Base-by-base conservation (phyloP, 352 stramenopile genomes). In the Globisporangium echinulatum region DNA sequence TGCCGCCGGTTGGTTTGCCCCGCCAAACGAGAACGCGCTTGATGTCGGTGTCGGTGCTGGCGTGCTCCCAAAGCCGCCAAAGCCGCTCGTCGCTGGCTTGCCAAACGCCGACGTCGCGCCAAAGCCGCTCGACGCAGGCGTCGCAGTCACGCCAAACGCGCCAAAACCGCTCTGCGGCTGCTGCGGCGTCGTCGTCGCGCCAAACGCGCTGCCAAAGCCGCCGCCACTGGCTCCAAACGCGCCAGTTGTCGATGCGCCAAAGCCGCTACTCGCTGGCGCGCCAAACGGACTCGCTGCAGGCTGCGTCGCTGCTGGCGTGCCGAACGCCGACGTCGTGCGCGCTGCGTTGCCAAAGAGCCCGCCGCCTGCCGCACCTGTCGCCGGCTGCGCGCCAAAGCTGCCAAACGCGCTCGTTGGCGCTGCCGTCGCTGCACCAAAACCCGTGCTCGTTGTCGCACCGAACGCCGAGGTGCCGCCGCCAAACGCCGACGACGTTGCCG, bases 21-120 rank as follows among this genome's bases (percentile, higher is more conserved):
- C 49, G 48, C 71, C 74, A 59, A 83, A 82, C 4, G 56, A 67
- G 60, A 90, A 90, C 36, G 70, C 72, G 54, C 75, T 73, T 6
- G 76, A 72, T 4, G 75, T 57, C 14, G 67, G 56, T 36, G 66
- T 64, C 40, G 63, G 63, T 47, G 70, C 75, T 42, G 82, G 82
- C 19, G 75, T 71, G 39, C 72, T 85, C 63, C 81, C 82, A 44
- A 82, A 14, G 73, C 69, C 11, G 69, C 72, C 75, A 52, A 85
- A 85, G 10, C 68, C 75, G 5, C 67, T 59, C 14, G 73, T 71
- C 42, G 61, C 62, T 43, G 71, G 70, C 17, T 82, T 83, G 2
- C 72, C 77, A 49, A 85, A 85, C 19, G 70, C 72, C 3, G 70
- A 72, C 1, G 62, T 54, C 3, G 66, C 56, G 25, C 76, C 76